Evolutionary conservation across 129 eudicot genomes (phyloP).

Genomic region (Saussurea involucrata): DNA sequence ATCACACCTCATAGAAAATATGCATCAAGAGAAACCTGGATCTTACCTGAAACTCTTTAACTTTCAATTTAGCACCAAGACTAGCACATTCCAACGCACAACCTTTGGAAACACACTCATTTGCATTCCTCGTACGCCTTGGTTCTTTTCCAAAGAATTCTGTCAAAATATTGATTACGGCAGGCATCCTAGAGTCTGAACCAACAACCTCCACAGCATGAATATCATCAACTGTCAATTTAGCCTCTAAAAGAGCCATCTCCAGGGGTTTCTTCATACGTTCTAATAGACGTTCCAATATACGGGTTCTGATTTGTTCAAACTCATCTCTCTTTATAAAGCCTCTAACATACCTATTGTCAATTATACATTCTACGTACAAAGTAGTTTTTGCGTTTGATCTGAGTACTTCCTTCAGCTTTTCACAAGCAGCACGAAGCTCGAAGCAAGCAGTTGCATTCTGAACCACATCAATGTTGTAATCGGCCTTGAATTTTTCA

Average conservation of each 20-base stretch:
- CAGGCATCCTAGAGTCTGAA: constrained; percentile 87
- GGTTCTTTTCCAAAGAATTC: constrained; percentile 93
- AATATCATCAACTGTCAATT: constrained; percentile 52
- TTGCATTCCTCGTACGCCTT: constrained; percentile 88
- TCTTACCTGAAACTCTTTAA: constrained; percentile 75
- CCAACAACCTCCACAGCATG: constrained; percentile 92
- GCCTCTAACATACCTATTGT: constrained; percentile 81
- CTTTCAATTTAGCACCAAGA: constrained; percentile 86
- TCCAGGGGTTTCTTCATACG: constrained; percentile 75
- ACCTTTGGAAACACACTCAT: constrained; percentile 92
- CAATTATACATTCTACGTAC: constrained; percentile 84
- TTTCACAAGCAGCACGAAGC: constrained; percentile 80
- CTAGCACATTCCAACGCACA: constrained; percentile 83
- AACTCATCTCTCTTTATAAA: constrained; percentile 78
- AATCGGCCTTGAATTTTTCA: constrained; percentile 66
- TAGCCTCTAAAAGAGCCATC: constrained; percentile 77
- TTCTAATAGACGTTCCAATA: constrained; percentile 82
- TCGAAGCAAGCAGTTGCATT: constrained; percentile 76
- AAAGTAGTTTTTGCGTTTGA: constrained; percentile 85
- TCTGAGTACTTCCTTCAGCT: constrained; percentile 79
- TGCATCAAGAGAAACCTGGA: neutral
- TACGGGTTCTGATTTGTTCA: constrained; percentile 66
- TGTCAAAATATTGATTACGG: constrained; percentile 67
- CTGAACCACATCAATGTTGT: constrained; percentile 73
- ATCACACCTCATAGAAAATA: neutral